Conservation (phyloP, 176 grass and related monocot genomes). For the Pharus latifolius region DNA sequence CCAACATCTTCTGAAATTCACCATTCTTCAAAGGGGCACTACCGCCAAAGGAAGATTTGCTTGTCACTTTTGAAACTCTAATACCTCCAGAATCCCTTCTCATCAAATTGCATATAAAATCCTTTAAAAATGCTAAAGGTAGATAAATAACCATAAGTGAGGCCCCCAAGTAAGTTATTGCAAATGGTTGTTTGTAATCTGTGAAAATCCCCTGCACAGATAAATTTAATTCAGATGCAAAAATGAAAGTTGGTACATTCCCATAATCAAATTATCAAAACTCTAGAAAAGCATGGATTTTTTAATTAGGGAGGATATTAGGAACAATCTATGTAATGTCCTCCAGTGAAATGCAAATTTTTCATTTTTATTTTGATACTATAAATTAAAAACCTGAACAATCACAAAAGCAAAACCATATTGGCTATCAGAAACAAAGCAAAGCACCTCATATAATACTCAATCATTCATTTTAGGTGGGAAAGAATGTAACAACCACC, state of each 20-base stretch:
- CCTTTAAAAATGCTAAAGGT: conserved; percentile 72
- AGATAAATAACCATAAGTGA: conserved; percentile 96
- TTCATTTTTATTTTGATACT: neutral
- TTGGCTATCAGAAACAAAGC: neutral
- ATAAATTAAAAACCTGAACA: neutral
- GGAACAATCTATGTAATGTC: no score
- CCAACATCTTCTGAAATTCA: conserved; percentile 61
- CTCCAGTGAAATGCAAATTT: neutral
- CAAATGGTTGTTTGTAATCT: conserved; percentile 93
- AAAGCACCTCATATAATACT: neutral
- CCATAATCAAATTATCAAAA: neutral
- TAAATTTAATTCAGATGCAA: neutral
- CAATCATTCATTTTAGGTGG: conserved; percentile 21
- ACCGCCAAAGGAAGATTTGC: conserved; percentile 49
- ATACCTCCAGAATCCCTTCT: conserved; percentile 37
- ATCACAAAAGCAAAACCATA: neutral
- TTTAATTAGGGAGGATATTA: no score
- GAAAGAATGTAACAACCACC: conserved; percentile 17
- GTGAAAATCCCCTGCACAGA: conserved; percentile 76
- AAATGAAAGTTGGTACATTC: neutral
- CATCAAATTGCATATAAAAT: conserved; percentile 48
- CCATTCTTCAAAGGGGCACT: conserved; percentile 42
- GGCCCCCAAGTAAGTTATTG: conserved; percentile 81
- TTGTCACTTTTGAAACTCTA: conserved; percentile 35
- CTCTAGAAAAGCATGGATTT: neutral